A percentile compares a stretch with the other conserved stretches of the same genome.
These are phyloP conservation scores for Zangia roseola DNA, from an alignment of 768 basidiomycete genomes.

Conservation along the genomic window DNA sequence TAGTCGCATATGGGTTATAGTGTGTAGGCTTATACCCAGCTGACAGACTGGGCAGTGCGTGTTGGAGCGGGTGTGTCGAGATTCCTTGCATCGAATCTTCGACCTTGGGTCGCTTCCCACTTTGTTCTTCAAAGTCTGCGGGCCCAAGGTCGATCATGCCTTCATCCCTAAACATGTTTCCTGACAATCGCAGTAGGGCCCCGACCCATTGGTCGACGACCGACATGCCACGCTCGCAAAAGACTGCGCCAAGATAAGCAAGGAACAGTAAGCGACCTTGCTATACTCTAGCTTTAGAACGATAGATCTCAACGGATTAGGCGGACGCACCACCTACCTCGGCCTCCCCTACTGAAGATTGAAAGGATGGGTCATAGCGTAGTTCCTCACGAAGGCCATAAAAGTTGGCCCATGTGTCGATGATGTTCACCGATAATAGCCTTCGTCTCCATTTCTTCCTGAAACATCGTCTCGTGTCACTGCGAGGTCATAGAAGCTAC, in stretches of 20 bases:
- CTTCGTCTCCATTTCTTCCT: slow-evolving; percentile 24
- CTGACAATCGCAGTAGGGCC: slow-evolving; percentile 33
- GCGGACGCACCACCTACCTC: slow-evolving; percentile 37
- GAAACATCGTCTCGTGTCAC: slow-evolving; percentile 23
- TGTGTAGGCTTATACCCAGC: slow-evolving; percentile 23
- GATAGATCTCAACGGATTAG: slow-evolving; percentile 9
- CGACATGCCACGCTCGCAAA: slow-evolving; percentile 49
- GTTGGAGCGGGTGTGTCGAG: slow-evolving; percentile 25
- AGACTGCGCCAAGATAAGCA: slow-evolving; percentile 69
- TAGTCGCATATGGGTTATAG: slow-evolving; percentile 29
- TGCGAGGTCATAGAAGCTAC: slow-evolving; percentile 9
- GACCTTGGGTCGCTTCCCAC: slow-evolving; percentile 30
- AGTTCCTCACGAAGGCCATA: slow-evolving; percentile 37
- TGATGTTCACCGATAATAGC: slow-evolving; percentile 32
- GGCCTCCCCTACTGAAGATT: slow-evolving; percentile 24
- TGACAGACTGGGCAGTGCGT: slow-evolving; percentile 14
- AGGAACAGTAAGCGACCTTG: slow-evolving; percentile 58
- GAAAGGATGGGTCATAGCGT: slow-evolving; percentile 32
- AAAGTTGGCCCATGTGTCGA: slow-evolving; percentile 37
- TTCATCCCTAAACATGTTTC: slow-evolving; percentile 16
- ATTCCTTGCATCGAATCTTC: slow-evolving; percentile 33
- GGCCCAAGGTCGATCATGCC: slow-evolving; percentile 18
- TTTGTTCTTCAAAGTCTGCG: slow-evolving; percentile 27
- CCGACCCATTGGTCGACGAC: slow-evolving; percentile 59
- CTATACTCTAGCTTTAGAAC: slow-evolving; percentile 34